Evolutionary conservation across 306 rosid genomes (phyloP).

Genomic region (Castanopsis chinensis): DNA sequence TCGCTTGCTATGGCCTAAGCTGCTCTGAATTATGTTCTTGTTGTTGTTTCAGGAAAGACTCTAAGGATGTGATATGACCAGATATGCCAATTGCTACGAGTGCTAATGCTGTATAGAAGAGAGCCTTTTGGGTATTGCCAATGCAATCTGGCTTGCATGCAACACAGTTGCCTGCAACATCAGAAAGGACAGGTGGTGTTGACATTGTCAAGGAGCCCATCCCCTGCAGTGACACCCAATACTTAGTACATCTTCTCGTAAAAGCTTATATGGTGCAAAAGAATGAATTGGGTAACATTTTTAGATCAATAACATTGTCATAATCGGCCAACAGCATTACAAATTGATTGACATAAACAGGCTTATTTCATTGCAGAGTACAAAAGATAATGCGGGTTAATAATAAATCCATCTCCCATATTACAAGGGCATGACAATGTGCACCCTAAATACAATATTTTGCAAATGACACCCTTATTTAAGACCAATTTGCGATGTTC

Average conservation of each 20-base stretch:
- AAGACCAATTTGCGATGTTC: too few relatives aligned
- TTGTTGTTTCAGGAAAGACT: not conserved
- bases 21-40: not conserved
- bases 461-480: too few relatives aligned
- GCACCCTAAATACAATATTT: too few relatives aligned
- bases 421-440: too few relatives aligned
- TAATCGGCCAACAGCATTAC: too few relatives aligned
- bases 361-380: too few relatives aligned
- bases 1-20: not conserved
- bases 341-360: too few relatives aligned
- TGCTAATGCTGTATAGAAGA: not conserved
- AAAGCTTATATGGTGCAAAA: not conserved
- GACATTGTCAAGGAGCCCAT: constrained; percentile 9
- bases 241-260: not conserved
- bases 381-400: too few relatives aligned
- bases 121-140: not conserved
- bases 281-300: not conserved
- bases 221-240: constrained; percentile 7
- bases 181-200: not conserved
- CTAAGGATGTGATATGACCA: not conserved
- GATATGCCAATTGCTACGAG: not conserved
- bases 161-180: too few relatives aligned
- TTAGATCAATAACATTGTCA: too few relatives aligned
- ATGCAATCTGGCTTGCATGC: not conserved
- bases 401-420: too few relatives aligned